Conservation (phyloP, 768 basidiomycete genomes). For the Lentinula guzmanii region DNA sequence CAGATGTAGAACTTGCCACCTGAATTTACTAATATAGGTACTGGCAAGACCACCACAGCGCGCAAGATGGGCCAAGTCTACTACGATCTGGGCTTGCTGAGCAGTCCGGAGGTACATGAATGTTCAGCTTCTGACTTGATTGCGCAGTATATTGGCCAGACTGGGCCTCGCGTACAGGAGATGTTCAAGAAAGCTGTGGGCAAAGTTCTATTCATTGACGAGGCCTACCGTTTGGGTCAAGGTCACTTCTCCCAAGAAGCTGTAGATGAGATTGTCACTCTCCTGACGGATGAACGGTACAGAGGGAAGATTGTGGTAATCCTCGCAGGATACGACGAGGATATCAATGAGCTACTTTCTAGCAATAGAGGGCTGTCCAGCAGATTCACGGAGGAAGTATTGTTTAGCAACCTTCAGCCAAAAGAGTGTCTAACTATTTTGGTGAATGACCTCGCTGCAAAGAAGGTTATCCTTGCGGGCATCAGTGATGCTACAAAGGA, state of each 20-base stretch:
- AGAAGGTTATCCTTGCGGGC: slow-evolving; percentile 19
- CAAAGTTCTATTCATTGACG: slow-evolving; percentile 65
- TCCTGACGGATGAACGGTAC: slow-evolving; percentile 35
- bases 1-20: not conserved
- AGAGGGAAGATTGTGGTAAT: slow-evolving; percentile 36
- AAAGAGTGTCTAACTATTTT: slow-evolving; percentile 31
- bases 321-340: slow-evolving; percentile 39
- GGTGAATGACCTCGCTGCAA: slow-evolving; percentile 24
- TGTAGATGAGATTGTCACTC: slow-evolving; percentile 59
- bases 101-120: slow-evolving; percentile 49
- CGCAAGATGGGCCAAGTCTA: slow-evolving; percentile 47
- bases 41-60: slow-evolving; percentile 47
- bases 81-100: slow-evolving; percentile 45
- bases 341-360: slow-evolving; percentile 37
- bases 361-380: slow-evolving; percentile 39
- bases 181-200: slow-evolving; percentile 62
- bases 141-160: slow-evolving; percentile 66
- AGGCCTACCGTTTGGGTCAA: slow-evolving; percentile 58
- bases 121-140: slow-evolving; percentile 68
- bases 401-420: slow-evolving; percentile 28
- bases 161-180: slow-evolving; percentile 59
- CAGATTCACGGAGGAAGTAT: slow-evolving; percentile 39
- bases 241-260: slow-evolving; percentile 68
- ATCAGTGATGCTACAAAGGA: slow-evolving; percentile 14
- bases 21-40: slow-evolving; percentile 24